These are phyloP conservation scores for Agastache rugosa DNA, from an alignment of 257 asterid species.

Conservation along the genomic window DNA sequence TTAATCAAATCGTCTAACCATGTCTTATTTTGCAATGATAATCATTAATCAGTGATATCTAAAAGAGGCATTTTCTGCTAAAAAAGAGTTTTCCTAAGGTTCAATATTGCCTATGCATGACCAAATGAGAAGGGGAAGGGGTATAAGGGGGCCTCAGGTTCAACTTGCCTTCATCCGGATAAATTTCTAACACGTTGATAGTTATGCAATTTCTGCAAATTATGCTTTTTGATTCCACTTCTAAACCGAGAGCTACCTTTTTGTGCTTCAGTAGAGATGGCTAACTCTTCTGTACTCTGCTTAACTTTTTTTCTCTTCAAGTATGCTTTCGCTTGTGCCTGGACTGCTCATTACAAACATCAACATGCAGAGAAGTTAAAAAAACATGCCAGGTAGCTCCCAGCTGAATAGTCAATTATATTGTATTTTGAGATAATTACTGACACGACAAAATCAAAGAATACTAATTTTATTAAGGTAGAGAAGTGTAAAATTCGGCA, in stretches of 20 bases:
- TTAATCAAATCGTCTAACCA: not conserved
- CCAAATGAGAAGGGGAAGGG: slow-evolving; percentile 3
- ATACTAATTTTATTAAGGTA: not conserved
- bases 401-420: not conserved
- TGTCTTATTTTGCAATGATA: slow-evolving; percentile 25
- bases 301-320: slow-evolving; percentile 51
- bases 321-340: slow-evolving; percentile 71
- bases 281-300: slow-evolving; percentile 39
- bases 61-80: not conserved
- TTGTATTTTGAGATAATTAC: not conserved
- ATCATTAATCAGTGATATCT: slow-evolving; percentile 27
- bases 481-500: not conserved
- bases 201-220: slow-evolving; percentile 57
- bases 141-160: slow-evolving; percentile 32
- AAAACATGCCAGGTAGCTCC: slow-evolving; percentile 4
- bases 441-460: not conserved
- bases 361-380: slow-evolving; percentile 26
- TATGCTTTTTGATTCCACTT: slow-evolving; percentile 66
- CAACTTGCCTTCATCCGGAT: slow-evolving; percentile 29
- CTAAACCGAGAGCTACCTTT: slow-evolving; percentile 66
- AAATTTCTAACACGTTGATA: slow-evolving; percentile 42
- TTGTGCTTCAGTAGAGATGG: slow-evolving; percentile 39
- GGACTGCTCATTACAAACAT: slow-evolving; percentile 59
- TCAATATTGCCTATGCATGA: slow-evolving; percentile 25
- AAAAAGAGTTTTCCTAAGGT: not conserved